These are phyloP conservation scores for Astrothelium macrocarpum DNA, from an alignment of 495 filamentous ascomycete genomes.

Conservation along the genomic window DNA sequence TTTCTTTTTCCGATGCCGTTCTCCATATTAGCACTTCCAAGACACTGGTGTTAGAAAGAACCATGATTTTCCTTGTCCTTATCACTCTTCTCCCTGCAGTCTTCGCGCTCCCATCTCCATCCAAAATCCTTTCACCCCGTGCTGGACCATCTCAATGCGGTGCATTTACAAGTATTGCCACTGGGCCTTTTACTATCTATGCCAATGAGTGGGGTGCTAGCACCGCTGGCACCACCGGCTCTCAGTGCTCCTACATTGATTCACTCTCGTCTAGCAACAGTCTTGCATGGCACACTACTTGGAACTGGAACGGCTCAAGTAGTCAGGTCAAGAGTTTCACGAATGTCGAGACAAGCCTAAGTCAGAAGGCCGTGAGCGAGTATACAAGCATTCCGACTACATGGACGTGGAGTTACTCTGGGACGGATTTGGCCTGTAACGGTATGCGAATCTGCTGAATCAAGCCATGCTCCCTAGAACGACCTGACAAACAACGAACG, in stretches of 20 bases:
- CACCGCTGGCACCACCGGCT: conserved; percentile 7
- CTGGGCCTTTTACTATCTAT: conserved; percentile 11
- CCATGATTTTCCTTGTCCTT: neutral
- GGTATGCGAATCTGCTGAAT: neutral
- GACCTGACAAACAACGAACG: neutral
- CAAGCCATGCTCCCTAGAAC: neutral
- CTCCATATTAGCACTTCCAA: neutral
- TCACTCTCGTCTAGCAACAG: conserved; percentile 8
- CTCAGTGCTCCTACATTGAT: conserved; percentile 15
- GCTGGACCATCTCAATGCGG: conserved; percentile 9
- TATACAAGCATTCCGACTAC: conserved; percentile 14
- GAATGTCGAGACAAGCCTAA: conserved; percentile 9
- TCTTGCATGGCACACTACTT: conserved; percentile 13
- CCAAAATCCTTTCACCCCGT: conserved; percentile 8
- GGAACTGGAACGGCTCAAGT: conserved; percentile 11
- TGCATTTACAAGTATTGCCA: conserved; percentile 6
- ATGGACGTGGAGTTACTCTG: conserved; percentile 14
- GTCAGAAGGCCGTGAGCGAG: conserved; percentile 10
- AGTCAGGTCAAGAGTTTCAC: conserved; percentile 15
- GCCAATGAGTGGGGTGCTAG: conserved; percentile 14
- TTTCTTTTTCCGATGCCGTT: neutral
- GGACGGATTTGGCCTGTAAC: conserved; percentile 11
- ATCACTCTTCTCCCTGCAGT: neutral
- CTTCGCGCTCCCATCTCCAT: conserved; percentile 7
- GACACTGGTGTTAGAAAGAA: no score